Evolutionary conservation across 2,329 filamentous ascomycete species (phyloP).

Genomic region (Penicillium sp.): DNA sequence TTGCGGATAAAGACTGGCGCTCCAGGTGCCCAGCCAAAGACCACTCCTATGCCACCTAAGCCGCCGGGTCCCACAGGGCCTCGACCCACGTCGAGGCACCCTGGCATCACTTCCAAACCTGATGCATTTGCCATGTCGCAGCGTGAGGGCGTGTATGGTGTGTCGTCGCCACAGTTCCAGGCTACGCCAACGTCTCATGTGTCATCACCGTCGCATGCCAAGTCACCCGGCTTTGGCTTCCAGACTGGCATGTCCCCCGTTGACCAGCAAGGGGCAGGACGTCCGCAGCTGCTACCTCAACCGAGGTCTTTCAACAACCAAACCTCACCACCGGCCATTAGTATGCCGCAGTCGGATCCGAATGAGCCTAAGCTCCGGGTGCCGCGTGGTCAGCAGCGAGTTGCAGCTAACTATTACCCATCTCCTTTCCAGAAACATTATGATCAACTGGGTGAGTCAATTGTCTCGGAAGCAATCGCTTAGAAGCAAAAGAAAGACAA

Average conservation of each 20-base stretch:
- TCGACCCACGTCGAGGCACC: slow-evolving; percentile 71
- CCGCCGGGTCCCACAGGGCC: slow-evolving; percentile 77
- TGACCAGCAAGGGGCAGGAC: slow-evolving; percentile 54
- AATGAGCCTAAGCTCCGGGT: slow-evolving; percentile 36
- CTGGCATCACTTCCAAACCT: slow-evolving; percentile 72
- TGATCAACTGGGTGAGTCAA: slow-evolving; percentile 86
- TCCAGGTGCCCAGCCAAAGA: slow-evolving; percentile 67
- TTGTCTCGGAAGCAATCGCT: no score
- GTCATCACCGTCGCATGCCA: slow-evolving; percentile 64
- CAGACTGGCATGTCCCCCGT: slow-evolving; percentile 64
- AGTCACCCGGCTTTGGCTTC: slow-evolving; percentile 62
- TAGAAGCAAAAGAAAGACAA: background rate
- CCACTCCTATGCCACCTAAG: slow-evolving; percentile 66
- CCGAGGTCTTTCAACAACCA: slow-evolving; percentile 35
- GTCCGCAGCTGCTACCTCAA: slow-evolving; percentile 48
- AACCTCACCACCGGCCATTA: slow-evolving; percentile 34
- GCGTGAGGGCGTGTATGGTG: slow-evolving; percentile 41
- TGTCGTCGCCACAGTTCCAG: slow-evolving; percentile 70
- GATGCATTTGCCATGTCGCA: slow-evolving; percentile 50
- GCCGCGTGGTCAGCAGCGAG: slow-evolving; percentile 30
- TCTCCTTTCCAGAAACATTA: slow-evolving; percentile 92
- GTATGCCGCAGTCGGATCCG: slow-evolving; percentile 39
- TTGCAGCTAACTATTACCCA: slow-evolving; percentile 67
- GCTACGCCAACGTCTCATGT: slow-evolving; percentile 80
- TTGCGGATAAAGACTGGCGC: slow-evolving; percentile 89